Evolutionary conservation across 2,329 filamentous ascomycete species (phyloP).

Genomic region (Paracoccidioides brasiliensis): DNA sequence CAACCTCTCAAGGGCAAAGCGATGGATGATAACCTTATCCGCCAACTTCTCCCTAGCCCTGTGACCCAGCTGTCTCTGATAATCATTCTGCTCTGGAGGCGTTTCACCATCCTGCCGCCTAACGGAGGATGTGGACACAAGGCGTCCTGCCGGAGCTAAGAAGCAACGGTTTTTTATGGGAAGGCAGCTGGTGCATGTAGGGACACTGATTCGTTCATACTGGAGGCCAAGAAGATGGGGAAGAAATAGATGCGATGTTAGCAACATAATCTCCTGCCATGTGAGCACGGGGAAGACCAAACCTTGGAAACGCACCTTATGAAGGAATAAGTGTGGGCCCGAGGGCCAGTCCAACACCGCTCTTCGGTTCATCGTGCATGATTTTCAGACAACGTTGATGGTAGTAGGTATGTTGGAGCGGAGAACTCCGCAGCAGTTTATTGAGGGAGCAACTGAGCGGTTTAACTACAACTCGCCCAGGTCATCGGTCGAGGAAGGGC

Average conservation of each 20-base stretch:
- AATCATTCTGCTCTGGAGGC: not conserved
- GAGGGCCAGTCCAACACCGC: slow-evolving; percentile 1
- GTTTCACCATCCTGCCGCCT: slow-evolving; percentile 2
- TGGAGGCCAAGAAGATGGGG: not conserved
- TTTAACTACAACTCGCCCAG: not conserved
- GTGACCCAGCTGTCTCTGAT: slow-evolving; percentile 22
- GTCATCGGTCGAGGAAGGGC: not conserved
- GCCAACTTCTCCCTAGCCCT: slow-evolving; percentile 33
- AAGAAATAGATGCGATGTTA: not conserved
- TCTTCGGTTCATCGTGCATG: slow-evolving; percentile 4
- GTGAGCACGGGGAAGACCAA: too few species aligned
- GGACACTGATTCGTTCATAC: slow-evolving; percentile 5
- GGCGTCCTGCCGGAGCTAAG: slow-evolving; percentile 1
- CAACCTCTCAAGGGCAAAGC: not conserved
- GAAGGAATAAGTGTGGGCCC: not conserved
- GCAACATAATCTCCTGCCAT: not conserved
- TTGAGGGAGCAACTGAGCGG: not conserved
- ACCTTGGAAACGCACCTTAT: not conserved
- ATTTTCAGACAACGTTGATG: not conserved
- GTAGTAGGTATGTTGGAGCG: not conserved
- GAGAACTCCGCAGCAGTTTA: too few species aligned
- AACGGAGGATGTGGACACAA: not conserved
- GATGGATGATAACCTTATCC: slow-evolving; percentile 22
- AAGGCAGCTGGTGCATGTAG: slow-evolving; percentile 2
- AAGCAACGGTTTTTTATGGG: slow-evolving; percentile 9